Evolutionary conservation across 352 stramenopile species (phyloP).

Genomic region (Phytophthora macrochlamydospora): DNA sequence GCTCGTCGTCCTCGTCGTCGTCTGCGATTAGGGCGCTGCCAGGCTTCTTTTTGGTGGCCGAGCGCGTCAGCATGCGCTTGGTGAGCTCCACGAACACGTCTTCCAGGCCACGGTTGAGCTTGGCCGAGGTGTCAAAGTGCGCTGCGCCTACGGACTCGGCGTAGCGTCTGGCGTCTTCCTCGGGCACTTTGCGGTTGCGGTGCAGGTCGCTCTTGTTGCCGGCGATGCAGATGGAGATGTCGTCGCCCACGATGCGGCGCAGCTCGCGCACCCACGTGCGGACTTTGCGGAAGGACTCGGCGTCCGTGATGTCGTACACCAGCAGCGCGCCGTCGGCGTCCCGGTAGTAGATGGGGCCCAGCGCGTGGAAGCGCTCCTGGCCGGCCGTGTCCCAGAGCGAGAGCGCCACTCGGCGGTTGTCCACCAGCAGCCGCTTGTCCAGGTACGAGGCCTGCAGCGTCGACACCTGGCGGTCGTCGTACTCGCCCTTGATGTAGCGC

Average conservation of each 20-base stretch:
- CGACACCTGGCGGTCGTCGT: conserved; percentile 91
- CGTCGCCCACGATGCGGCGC: conserved; percentile 88
- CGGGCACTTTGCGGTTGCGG: conserved; percentile 85
- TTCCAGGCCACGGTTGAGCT: conserved; percentile 92
- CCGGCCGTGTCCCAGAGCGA: conserved; percentile 90
- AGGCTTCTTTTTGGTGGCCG: conserved; percentile 68
- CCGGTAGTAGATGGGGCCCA: conserved; percentile 92
- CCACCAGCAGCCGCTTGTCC: conserved; percentile 90
- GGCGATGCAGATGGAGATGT: conserved; percentile 92
- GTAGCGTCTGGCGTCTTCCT: conserved; percentile 86
- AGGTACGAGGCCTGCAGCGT: conserved; percentile 94
- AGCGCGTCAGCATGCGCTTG: conserved; percentile 79
- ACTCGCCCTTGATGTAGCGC: conserved; percentile 94
- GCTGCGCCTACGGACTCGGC: conserved; percentile 86
- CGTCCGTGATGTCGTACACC: conserved; percentile 94
- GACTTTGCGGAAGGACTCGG: conserved; percentile 92
- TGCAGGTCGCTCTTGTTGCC: conserved; percentile 94
- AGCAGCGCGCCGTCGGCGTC: conserved; percentile 89
- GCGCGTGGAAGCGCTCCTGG: conserved; percentile 88
- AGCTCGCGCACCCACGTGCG: conserved; percentile 94
- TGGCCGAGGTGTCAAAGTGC: conserved; percentile 92
- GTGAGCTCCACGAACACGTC: conserved; percentile 92
- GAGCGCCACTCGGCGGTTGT: conserved; percentile 79
- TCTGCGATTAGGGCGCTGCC: conserved; percentile 77
- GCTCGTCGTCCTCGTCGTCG: conserved; percentile 50